These are phyloP conservation scores for Fusarium drepaniforme DNA, from an alignment of 2,329 filamentous ascomycete species.

Conservation along the genomic window DNA sequence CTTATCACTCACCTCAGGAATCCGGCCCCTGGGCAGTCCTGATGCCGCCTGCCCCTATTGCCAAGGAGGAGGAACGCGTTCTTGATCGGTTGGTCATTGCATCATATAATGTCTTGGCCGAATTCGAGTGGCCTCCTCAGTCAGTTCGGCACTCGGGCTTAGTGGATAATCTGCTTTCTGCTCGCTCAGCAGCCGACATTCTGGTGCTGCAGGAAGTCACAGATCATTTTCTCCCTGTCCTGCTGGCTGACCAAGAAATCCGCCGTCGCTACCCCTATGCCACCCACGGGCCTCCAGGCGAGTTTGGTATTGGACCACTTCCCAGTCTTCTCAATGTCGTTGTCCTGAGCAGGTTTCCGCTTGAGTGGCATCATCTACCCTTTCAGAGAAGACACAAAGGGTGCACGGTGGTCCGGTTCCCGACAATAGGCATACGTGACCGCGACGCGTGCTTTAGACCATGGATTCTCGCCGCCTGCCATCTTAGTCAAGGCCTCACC, in stretches of 20 bases:
- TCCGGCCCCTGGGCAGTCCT: conserved; percentile 16
- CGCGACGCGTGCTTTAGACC: conserved; percentile 46
- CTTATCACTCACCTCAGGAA: conserved; percentile 19
- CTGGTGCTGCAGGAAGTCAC: conserved; percentile 73
- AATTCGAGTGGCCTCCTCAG: conserved; percentile 61
- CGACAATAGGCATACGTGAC: conserved; percentile 30
- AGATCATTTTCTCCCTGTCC: conserved; percentile 69
- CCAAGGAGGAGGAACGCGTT: not conserved
- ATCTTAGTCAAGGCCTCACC: conserved; percentile 71
- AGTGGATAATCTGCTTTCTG: conserved; percentile 57
- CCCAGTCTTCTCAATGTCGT: conserved; percentile 72
- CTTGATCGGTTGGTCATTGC: conserved; percentile 53
- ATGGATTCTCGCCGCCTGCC: conserved; percentile 67
- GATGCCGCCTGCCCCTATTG: not conserved
- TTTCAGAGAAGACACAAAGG: conserved; percentile 70
- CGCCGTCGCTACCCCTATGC: conserved; percentile 64
- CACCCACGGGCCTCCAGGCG: conserved; percentile 68
- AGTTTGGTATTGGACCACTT: conserved; percentile 65
- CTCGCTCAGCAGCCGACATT: conserved; percentile 58
- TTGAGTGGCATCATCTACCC: conserved; percentile 67
- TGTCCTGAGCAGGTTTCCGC: conserved; percentile 67
- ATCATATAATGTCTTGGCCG: conserved; percentile 66
- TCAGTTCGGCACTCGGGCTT: conserved; percentile 57
- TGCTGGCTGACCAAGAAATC: conserved; percentile 62
- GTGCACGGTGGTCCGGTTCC: conserved; percentile 62